Evolutionary conservation across 2,329 filamentous ascomycete genomes (phyloP).

Genomic region (Sarocladiaceae sp.): DNA sequence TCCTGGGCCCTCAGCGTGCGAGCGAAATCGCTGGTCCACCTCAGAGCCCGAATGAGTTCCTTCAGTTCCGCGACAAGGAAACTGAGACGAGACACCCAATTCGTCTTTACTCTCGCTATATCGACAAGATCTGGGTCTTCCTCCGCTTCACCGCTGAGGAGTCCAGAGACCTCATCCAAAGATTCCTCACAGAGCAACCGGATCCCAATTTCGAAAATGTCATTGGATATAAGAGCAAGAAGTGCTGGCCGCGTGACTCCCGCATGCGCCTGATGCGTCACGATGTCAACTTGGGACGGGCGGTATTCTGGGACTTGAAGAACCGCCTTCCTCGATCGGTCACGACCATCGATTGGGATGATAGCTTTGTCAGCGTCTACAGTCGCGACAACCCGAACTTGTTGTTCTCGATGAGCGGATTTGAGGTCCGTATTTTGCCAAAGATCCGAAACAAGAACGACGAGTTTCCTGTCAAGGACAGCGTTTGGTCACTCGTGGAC

Average conservation of each 20-base stretch:
- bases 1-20: conserved; percentile 91
- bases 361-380: conserved; percentile 97
- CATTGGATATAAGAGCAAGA: conserved; percentile 98
- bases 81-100: conserved; percentile 94
- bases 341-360: conserved; percentile 98
- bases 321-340: conserved; percentile 91
- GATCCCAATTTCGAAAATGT: conserved; percentile 99
- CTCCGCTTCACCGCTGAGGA: conserved; percentile 91
- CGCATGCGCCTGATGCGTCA: conserved; percentile 98
- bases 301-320: conserved; percentile 98
- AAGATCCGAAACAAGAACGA: conserved; percentile 95
- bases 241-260: conserved; percentile 97
- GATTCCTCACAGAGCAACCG: conserved; percentile 95
- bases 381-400: conserved; percentile 96
- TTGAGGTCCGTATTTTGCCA: conserved; percentile 92
- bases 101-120: conserved; percentile 94
- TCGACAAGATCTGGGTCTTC: conserved; percentile 98
- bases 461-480: conserved; percentile 96
- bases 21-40: conserved; percentile 96
- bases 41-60: conserved; percentile 91
- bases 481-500: conserved; percentile 95
- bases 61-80: conserved; percentile 91
- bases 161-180: conserved; percentile 91
- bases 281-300: conserved; percentile 94
- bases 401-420: conserved; percentile 96